phyloP scores from a whole-genome alignment of 495 filamentous ascomycete species.

The Penicillium dipodomyicola region DNA sequence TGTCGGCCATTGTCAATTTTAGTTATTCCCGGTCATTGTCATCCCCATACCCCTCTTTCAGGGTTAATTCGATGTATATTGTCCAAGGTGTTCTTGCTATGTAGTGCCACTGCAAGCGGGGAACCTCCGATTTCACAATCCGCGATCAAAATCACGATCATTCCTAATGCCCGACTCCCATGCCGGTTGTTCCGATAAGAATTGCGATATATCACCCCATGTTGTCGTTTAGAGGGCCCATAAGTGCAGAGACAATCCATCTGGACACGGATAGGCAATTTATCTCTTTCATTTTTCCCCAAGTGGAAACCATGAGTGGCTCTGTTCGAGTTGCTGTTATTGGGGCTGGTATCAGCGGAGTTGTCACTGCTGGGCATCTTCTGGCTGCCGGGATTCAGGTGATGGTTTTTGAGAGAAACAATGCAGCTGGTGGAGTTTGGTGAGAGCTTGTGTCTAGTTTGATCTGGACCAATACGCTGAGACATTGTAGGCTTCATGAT shows the following conservation, averaged over 20 bases:
- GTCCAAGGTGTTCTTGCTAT: constrained; percentile 1
- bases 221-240: background rate
- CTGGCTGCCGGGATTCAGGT: constrained; percentile 57
- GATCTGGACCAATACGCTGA: background rate
- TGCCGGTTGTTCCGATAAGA: constrained; percentile 16
- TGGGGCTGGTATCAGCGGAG: constrained; percentile 68
- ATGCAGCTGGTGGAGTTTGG: constrained; percentile 61
- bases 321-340: constrained; percentile 57
- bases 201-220: constrained; percentile 19
- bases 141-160: constrained; percentile 11
- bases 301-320: constrained; percentile 24
- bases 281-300: background rate
- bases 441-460: constrained; percentile 21
- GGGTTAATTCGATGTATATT: background rate
- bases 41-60: constrained; percentile 7
- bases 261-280: background rate
- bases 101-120: background rate
- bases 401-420: constrained; percentile 62
- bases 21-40: background rate
- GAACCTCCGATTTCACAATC: constrained; percentile 17
- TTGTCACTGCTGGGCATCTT: constrained; percentile 61
- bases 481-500: constrained; percentile 51
- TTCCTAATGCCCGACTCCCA: background rate
- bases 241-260: background rate
- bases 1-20: background rate